Conservation (phyloP, 441 rosid genomes). For the Gossypium trilobum region DNA sequence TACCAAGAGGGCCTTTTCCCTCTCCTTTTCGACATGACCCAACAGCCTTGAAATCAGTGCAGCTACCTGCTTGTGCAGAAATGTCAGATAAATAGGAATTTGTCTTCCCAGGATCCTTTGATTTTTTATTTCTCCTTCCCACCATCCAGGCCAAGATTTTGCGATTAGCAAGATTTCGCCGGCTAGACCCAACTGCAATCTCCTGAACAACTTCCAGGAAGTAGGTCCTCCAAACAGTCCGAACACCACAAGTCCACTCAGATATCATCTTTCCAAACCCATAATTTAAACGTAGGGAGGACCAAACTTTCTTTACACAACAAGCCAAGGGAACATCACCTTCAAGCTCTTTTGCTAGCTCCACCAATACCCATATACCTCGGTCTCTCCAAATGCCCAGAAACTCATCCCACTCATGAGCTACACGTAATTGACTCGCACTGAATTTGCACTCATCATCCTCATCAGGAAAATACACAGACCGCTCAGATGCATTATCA, state of each 20-base stretch:
- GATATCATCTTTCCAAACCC: conserved; percentile 34
- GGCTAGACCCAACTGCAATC: conserved; percentile 17
- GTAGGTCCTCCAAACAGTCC: conserved; percentile 29
- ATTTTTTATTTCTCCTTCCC: conserved; percentile 12
- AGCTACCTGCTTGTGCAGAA: conserved; percentile 2
- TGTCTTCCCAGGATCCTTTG: conserved; percentile 13
- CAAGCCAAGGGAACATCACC: conserved; percentile 22
- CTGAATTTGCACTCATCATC: conserved; percentile 26
- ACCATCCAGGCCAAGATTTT: conserved; percentile 18
- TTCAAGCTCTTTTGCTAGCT: conserved; percentile 27
- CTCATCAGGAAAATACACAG: conserved; percentile 40
- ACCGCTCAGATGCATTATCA: conserved; percentile 26
- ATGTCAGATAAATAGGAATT: conserved; percentile 15
- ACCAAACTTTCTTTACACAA: conserved; percentile 30
- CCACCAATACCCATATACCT: conserved; percentile 34
- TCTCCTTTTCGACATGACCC: conserved; percentile 14
- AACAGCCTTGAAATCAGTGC: conserved; percentile 6
- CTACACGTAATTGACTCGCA: conserved; percentile 22
- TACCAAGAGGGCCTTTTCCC: conserved; percentile 14
- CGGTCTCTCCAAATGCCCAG: conserved; percentile 27
- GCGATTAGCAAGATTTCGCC: conserved; percentile 16
- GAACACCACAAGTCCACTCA: conserved; percentile 34
- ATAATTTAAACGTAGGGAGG: conserved; percentile 26
- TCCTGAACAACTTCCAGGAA: conserved; percentile 25
- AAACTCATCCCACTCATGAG: conserved; percentile 35